Evolutionary conservation across 1,284 basidiomycete species (phyloP), one percentile per base, ranked within the genome.

Genomic region (Tilletia setariae): DNA sequence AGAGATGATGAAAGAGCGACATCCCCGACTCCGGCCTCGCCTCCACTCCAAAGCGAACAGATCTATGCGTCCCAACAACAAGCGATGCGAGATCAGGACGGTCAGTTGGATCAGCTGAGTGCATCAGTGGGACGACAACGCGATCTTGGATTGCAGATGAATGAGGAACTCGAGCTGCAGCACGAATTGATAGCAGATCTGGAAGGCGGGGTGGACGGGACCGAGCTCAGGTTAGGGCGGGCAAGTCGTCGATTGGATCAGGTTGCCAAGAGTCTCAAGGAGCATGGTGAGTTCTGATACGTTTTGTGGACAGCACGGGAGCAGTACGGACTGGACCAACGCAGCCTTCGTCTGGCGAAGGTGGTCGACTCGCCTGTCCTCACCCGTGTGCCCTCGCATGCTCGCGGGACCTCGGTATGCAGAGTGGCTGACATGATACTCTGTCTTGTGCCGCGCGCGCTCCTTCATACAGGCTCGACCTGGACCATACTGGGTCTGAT

Each of bases 121-220:
- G 70, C 74, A 0, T 78, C 76, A 13, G 77, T 82, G 35, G 70
- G 71, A 7, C 74, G 80, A 16, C 80, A 82, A 67, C 78, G 78
- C 59, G 69, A 78, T 35, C 67, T 81, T 44, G 76, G 76, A 23
- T 21, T 82, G 63, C 78, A 74, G 47, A 80, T 82, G 79, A 79
- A 80, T 68, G 77, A 82, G 64, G 80, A 82, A 70, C 72, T 82
- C 19, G 79, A 79, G 35, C 61, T 79, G 25, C 80, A 82, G 43
- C 65, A 74, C 21, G 76, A 76, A 32, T 65, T 82, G 3, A 56
- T 82, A 15, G 65, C 73, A 32, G 76, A 74, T 6, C 68, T 81
- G 21, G 78, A 81, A 42, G 28, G 56, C 13, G 78, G 73, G 62
- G 76, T 70, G 1, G 74, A 81, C 19, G 44, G 69, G 3, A 82